Evolutionary conservation across 2,329 filamentous ascomycete species (phyloP).

Genomic region (Fusarium nelsonii): DNA sequence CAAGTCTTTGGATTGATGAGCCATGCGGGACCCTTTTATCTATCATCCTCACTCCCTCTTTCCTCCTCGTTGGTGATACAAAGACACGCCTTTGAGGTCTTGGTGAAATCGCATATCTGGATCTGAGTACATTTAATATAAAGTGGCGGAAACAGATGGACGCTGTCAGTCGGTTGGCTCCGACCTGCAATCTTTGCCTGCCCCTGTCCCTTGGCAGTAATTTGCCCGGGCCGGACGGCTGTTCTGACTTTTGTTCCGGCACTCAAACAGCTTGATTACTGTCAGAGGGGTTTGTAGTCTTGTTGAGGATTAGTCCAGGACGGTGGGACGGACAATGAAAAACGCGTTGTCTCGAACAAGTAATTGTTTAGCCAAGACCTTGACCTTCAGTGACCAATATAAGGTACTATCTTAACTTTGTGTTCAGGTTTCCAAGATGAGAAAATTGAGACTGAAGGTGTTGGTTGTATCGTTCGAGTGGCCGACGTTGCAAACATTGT

Average conservation of each 20-base stretch:
- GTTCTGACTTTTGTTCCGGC: neutral
- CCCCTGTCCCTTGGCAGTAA: neutral
- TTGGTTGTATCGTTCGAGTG: neutral
- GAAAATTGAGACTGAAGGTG: no score
- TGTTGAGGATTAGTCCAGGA: neutral
- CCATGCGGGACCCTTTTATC: neutral
- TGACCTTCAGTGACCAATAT: neutral
- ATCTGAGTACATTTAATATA: constrained; percentile 20
- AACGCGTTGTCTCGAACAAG: neutral
- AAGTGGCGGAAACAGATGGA: constrained; percentile 14
- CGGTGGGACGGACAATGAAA: no score
- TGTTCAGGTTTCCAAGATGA: neutral
- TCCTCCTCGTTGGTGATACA: neutral
- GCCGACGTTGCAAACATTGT: no score
- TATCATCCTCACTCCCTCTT: neutral
- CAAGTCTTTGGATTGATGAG: neutral
- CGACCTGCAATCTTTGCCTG: neutral
- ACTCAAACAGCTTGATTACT: neutral
- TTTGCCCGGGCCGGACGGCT: neutral
- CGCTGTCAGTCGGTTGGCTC: neutral
- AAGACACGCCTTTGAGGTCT: no score
- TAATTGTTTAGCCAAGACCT: neutral
- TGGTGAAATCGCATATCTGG: neutral
- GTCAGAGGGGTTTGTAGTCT: neutral
- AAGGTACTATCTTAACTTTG: neutral